Base-by-base conservation (phyloP, 371 early-diverging fungal species). In the Apophysomyces trapeziformis region DNA sequence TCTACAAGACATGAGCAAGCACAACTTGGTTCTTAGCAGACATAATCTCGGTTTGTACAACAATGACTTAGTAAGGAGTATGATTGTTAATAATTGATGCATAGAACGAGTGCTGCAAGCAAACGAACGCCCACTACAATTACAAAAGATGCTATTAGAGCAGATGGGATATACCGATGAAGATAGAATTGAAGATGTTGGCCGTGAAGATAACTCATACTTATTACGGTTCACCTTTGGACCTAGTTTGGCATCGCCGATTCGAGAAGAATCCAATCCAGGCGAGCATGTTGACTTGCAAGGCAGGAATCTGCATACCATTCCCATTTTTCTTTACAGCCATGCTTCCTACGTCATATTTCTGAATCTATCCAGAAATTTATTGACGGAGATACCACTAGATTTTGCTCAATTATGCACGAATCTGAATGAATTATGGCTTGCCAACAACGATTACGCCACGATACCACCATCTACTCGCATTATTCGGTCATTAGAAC, bases 121-220 rank as follows among this genome's bases (percentile, higher is more conserved):
- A 4, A 78, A 82, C 58, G 95, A 95, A 71, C 81, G 88, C 3
- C 95, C 95, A 1, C 81, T 92, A 13, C 81, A 82, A 38, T 85
- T 93, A 32, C 85, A 92, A 58, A 90, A 90, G 61, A 72, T 73
- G 57, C 75, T 87, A 26, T 73, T 93, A 57, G 85, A 89, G 68
- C 89, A 91, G 67, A 90, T 91, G 78, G 95, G 95, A 3, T 95
- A 95, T 60, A 86, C 88, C 12, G 87, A 87, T 32, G 75, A 86
- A 38, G 95, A 95, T 73, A 89, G 85, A 60, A 83, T 94, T 46
- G 90, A 91, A 44, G 86, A 90, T 26, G 79, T 90, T 13, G 91
- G 90, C 8, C 79, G 92, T 58, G 93, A 93, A 62, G 93, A 94
- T 71, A 90, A 92, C 71, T 88, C 91, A 39, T 94, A 94, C 63